Evolutionary conservation across 1,284 basidiomycete genomes (phyloP).

Genomic region (Austroboletus novae-zelandiae): DNA sequence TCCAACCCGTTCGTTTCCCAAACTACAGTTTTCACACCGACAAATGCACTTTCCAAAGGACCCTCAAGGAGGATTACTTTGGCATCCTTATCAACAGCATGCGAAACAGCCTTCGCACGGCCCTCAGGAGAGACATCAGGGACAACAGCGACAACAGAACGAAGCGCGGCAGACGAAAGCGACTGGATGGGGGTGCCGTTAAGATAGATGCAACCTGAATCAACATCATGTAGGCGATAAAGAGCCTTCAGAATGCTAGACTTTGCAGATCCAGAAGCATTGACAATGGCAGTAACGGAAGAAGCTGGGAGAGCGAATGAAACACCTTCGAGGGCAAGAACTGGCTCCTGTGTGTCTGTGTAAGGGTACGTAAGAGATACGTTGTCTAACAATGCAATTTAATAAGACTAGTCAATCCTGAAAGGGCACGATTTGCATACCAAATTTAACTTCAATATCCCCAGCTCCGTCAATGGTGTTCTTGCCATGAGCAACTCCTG

Average conservation of each 20-base stretch:
- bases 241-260: slow-evolving; percentile 81
- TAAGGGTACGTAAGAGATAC: slow-evolving; percentile 84
- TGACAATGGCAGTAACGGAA: slow-evolving; percentile 79
- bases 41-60: slow-evolving; percentile 75
- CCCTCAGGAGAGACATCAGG: slow-evolving; percentile 83
- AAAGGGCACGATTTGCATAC: slow-evolving; percentile 37
- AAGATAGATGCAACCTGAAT: slow-evolving; percentile 70
- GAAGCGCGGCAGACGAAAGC: slow-evolving; percentile 77
- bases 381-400: slow-evolving; percentile 48
- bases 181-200: slow-evolving; percentile 86
- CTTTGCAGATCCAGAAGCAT: slow-evolving; percentile 79
- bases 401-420: slow-evolving; percentile 1
- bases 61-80: slow-evolving; percentile 77
- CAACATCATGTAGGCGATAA: slow-evolving; percentile 88
- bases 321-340: slow-evolving; percentile 64
- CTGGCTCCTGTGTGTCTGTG: slow-evolving; percentile 60
- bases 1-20: slow-evolving; percentile 64
- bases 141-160: slow-evolving; percentile 79
- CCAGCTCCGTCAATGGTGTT: slow-evolving; percentile 73
- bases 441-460: slow-evolving; percentile 82
- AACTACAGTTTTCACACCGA: slow-evolving; percentile 65
- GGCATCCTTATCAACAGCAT: slow-evolving; percentile 84
- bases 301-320: slow-evolving; percentile 84
- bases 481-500: slow-evolving; percentile 79
- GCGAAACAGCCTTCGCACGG: slow-evolving; percentile 84